Base-by-base conservation (phyloP, 148 eudicot genomes). In the Heliamphora exappendiculata region DNA sequence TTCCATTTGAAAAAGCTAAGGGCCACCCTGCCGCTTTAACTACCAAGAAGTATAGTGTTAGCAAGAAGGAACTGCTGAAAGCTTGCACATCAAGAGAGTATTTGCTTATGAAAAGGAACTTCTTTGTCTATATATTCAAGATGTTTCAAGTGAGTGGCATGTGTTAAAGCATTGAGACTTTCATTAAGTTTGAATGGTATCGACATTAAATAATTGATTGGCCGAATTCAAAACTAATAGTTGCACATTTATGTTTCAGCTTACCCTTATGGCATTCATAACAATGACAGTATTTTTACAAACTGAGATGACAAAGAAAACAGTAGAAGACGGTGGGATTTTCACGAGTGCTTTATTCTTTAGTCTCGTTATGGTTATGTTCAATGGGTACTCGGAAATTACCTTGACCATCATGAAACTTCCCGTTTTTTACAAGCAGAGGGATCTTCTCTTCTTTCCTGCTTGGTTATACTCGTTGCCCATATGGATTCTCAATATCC, bases 371-470 rank as follows among this genome's bases (percentile, higher is more conserved):
- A 75, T 76, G 41, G 50, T 86, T 41, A 81, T 91, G 92, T 88
- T 88, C 64, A 82, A 85, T 57, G 92, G 96, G 63, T 78, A 88
- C 86, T 79, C 93, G 7, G 96, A 91, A 80, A 67, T 87, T 42
- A 80, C 91, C 12, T 84, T 91, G 94, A 88, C 89, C 2, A 87
- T 89, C 71, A 81, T 78, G n/a, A 93, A 86, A 63, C 96, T 93
- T 76, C 94, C 96, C 0, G 89, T 85, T 20, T 93, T 91, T 77
- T 93, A 83, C 75, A 89, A 93, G 82, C 96, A 91, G 51, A 72
- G 94, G 29, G 92, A 89, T 80, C 84, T 86, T 66, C 90, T 86
- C 44, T 93, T 93, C 76, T 93, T 82, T 50, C 96, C 98, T 0
- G 64, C 94, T 0, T 93, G 96, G 96, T 82, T 87, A 17, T 84